Conservation (phyloP, 1,139 yeast genomes). For the Casaregolazyma suthepensis region DNA sequence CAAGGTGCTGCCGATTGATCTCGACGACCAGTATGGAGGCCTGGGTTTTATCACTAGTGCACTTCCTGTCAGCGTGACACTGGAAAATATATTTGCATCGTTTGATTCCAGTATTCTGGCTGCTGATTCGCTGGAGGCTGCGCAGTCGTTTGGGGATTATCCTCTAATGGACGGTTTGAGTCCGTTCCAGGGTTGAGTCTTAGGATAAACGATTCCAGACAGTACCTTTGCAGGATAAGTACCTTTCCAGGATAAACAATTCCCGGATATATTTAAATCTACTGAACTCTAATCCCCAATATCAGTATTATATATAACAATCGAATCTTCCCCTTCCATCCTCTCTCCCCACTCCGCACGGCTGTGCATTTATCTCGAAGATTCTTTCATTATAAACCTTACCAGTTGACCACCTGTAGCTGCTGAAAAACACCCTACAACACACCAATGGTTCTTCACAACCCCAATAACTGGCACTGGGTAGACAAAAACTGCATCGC, state of each 20-base stretch:
- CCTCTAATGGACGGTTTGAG: constrained; percentile 1
- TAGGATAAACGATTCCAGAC: no score
- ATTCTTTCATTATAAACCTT: not conserved
- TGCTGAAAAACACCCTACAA: not conserved
- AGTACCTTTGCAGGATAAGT: no score
- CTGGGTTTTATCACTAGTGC: constrained; percentile 34
- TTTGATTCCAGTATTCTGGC: constrained; percentile 14
- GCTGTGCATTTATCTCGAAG: constrained; percentile 5
- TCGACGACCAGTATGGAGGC: constrained; percentile 34
- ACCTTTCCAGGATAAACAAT: no score
- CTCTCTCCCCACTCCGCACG: not conserved
- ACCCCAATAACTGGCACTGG: constrained; percentile 94
- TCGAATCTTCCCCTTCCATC: not conserved
- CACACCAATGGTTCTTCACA: constrained; percentile 54
- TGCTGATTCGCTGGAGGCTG: constrained; percentile 10
- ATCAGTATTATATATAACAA: not conserved
- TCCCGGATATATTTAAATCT: not conserved
- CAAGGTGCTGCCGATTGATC: constrained; percentile 51
- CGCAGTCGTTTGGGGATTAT: constrained; percentile 3
- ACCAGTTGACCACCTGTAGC: not conserved
- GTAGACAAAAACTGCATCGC: constrained; percentile 93
- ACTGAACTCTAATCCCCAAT: not conserved
- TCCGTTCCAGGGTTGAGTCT: not conserved
- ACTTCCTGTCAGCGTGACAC: constrained; percentile 22
- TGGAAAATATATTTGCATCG: constrained; percentile 11